Conservation (phyloP, 2,329 filamentous ascomycete genomes). For the Xylariaceae sp. region DNA sequence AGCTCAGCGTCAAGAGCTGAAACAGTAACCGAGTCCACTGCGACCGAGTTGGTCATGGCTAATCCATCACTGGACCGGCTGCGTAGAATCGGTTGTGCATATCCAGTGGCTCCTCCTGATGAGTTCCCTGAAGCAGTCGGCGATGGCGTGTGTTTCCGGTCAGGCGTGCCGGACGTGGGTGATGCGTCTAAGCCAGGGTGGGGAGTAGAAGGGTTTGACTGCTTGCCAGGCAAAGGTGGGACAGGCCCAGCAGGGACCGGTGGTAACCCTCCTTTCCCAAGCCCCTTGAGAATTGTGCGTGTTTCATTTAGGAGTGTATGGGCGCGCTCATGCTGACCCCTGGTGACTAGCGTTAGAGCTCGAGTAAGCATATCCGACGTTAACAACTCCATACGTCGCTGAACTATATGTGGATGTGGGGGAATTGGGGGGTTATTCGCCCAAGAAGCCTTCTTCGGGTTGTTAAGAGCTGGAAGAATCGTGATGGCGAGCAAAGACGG, state of each 20-base stretch:
- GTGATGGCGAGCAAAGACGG: slow-evolving; percentile 94
- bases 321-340: slow-evolving; percentile 91
- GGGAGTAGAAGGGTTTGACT: slow-evolving; percentile 57
- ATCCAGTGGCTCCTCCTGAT: slow-evolving; percentile 46
- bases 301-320: slow-evolving; percentile 94
- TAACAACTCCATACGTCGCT: slow-evolving; percentile 94
- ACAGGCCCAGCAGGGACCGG: slow-evolving; percentile 61
- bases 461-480: slow-evolving; percentile 77
- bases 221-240: slow-evolving; percentile 41
- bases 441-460: slow-evolving; percentile 70
- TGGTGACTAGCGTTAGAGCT: slow-evolving; percentile 86
- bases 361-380: slow-evolving; percentile 98
- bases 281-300: slow-evolving; percentile 90
- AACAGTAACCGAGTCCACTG: slow-evolving; percentile 86
- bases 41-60: slow-evolving; percentile 62
- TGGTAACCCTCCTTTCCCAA: slow-evolving; percentile 92
- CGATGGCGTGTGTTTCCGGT: slow-evolving; percentile 63
- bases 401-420: slow-evolving; percentile 92
- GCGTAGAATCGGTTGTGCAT: slow-evolving; percentile 53
- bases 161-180: slow-evolving; percentile 55
- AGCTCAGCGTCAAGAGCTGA: slow-evolving; percentile 89
- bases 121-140: slow-evolving; percentile 58
- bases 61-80: slow-evolving; percentile 64
- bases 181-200: slow-evolving; percentile 54
- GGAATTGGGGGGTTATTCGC: slow-evolving; percentile 80